A percentile compares a stretch with the other conserved stretches of the same genome.
These are phyloP conservation scores for Chytriomyces sp. DNA, from an alignment of 192 early-diverging fungal genomes.

Conservation along the genomic window DNA sequence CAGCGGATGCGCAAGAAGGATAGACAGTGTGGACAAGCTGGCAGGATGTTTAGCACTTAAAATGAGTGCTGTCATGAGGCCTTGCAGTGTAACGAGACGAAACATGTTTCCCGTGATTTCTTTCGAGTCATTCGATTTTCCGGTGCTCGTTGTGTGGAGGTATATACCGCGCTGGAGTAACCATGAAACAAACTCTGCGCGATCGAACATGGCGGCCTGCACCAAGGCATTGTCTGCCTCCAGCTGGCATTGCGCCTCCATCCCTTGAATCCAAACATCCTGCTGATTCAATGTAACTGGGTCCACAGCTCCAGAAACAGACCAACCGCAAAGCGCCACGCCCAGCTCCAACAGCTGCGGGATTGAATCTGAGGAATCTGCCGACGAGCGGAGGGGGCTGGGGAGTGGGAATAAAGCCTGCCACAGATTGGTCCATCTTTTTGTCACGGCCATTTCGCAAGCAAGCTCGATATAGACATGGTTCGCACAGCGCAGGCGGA, in stretches of 20 bases:
- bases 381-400: not conserved
- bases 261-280: not conserved
- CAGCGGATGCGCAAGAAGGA: constrained; percentile 20
- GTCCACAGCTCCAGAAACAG: not conserved
- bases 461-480: constrained; percentile 8
- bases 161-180: constrained; percentile 10
- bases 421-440: constrained; percentile 12
- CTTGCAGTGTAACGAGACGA: constrained; percentile 14
- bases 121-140: not conserved
- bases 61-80: constrained; percentile 24
- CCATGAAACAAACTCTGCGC: constrained; percentile 21
- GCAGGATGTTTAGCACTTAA: constrained; percentile 21
- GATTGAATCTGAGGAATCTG: not conserved
- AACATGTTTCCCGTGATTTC: constrained; percentile 1
- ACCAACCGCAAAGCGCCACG: constrained; percentile 13
- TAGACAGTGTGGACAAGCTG: not conserved
- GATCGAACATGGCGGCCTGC: constrained; percentile 29
- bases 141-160: not conserved
- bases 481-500: constrained; percentile 10
- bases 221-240: constrained; percentile 20
- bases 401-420: constrained; percentile 1
- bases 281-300: not conserved
- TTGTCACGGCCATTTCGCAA: constrained; percentile 11
- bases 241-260: not conserved
- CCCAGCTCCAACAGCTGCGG: not conserved